Evolutionary conservation across 495 filamentous ascomycete species (phyloP).

Genomic region (Tetracladium setigerum): DNA sequence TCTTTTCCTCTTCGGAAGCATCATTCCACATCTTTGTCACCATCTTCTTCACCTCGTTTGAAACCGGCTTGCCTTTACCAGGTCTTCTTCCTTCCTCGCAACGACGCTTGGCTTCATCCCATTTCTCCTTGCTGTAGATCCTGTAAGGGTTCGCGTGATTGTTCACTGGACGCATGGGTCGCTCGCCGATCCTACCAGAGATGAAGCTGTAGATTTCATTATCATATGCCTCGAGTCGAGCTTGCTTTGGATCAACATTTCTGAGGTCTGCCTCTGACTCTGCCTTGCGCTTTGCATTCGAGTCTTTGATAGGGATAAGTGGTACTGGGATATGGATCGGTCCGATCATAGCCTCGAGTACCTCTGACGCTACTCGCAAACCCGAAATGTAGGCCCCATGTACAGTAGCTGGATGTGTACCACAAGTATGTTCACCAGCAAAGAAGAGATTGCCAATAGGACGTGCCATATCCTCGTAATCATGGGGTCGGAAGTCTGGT

Average conservation of each 20-base stretch:
- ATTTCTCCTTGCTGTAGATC: constrained; percentile 73
- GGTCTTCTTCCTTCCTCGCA: constrained; percentile 61
- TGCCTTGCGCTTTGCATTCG: constrained; percentile 45
- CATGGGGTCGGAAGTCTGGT: constrained; percentile 67
- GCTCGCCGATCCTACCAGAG: constrained; percentile 59
- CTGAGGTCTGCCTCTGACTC: constrained; percentile 18
- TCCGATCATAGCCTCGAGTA: constrained; percentile 70
- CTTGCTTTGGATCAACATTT: constrained; percentile 39
- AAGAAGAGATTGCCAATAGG: constrained; percentile 86
- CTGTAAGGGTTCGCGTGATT: constrained; percentile 66
- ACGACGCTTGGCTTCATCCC: constrained; percentile 61
- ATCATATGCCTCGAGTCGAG: constrained; percentile 62
- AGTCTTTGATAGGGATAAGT: constrained; percentile 60
- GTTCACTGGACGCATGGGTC: constrained; percentile 62
- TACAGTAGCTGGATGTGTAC: constrained; percentile 91
- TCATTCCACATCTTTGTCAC: constrained; percentile 87
- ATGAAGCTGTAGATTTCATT: constrained; percentile 62
- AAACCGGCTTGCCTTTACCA: constrained; percentile 56
- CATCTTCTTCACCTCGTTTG: constrained; percentile 75
- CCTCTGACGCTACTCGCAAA: constrained; percentile 76
- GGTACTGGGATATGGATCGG: constrained; percentile 71
- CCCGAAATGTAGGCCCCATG: constrained; percentile 95
- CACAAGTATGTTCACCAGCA: constrained; percentile 92
- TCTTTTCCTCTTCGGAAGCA: constrained; percentile 54
- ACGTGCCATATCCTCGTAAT: constrained; percentile 91